A percentile compares a stretch with the other conserved stretches of the same genome.
phyloP scores from a whole-genome alignment of 2,329 filamentous ascomycete species.

The Pseudonectria buxi region DNA sequence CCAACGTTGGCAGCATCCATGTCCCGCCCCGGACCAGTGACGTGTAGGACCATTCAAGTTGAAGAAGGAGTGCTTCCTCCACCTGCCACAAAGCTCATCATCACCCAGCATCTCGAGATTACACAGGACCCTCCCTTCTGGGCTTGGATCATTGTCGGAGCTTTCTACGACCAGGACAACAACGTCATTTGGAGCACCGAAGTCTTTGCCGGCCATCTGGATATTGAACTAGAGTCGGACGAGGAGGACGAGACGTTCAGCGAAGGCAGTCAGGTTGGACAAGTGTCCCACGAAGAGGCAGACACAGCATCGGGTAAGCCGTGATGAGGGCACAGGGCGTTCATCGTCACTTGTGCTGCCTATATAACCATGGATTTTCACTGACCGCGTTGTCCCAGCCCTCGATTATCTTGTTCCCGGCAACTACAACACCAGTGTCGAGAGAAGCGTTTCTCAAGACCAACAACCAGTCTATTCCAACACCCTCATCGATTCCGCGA shows the following conservation, averaged over 20 bases:
- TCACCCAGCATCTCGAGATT: conserved; percentile 35
- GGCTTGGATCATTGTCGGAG: conserved; percentile 41
- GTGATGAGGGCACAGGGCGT: neutral
- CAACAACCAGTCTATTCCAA: too few species aligned
- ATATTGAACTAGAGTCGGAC: conserved; percentile 20
- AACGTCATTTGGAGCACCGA: conserved; percentile 40
- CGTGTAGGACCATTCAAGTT: conserved; percentile 21
- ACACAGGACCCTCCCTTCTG: conserved; percentile 29
- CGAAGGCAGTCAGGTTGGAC: conserved; percentile 5
- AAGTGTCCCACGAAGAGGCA: conserved; percentile 6
- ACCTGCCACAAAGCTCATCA: conserved; percentile 39
- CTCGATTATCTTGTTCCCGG: too few species aligned
- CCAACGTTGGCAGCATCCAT: conserved; percentile 12
- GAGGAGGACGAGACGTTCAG: conserved; percentile 10
- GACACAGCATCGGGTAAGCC: conserved; percentile 16
- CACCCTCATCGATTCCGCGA: too few species aligned
- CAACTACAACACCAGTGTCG: too few species aligned
- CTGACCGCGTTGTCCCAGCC: too few species aligned
- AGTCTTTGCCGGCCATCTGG: conserved; percentile 31
- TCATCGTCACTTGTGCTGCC: neutral
- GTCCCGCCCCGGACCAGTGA: conserved; percentile 11
- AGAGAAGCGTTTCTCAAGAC: too few species aligned
- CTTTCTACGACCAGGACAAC: conserved; percentile 39
- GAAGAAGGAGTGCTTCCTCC: conserved; percentile 31
- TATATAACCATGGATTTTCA: neutral